A percentile compares a stretch with the other conserved stretches of the same genome.
phyloP scores from a whole-genome alignment of 2,329 filamentous ascomycete species.

The Alternaria dauci region DNA sequence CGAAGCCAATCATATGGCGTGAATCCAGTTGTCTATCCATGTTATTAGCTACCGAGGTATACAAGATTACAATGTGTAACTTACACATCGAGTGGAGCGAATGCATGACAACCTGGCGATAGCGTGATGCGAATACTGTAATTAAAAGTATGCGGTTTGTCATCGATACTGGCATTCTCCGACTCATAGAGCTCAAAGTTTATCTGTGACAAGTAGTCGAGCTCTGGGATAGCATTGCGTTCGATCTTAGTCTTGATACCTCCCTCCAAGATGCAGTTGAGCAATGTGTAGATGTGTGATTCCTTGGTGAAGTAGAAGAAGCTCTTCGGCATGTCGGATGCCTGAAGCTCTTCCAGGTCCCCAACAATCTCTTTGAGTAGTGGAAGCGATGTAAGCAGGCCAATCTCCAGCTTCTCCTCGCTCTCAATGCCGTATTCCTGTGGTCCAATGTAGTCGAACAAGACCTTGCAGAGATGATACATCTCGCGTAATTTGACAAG shows the following conservation, averaged over 20 bases:
- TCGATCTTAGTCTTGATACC: slow-evolving; percentile 97
- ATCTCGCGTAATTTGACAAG: slow-evolving; percentile 90
- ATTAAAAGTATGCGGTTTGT: slow-evolving; percentile 77
- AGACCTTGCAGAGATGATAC: slow-evolving; percentile 90
- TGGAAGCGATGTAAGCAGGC: slow-evolving; percentile 89
- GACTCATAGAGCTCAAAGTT: slow-evolving; percentile 98
- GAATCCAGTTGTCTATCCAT: slow-evolving; percentile 77
- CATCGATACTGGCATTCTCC: slow-evolving; percentile 69
- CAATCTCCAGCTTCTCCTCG: slow-evolving; percentile 97
- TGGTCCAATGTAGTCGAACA: slow-evolving; percentile 98
- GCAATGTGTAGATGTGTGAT: slow-evolving; percentile 95
- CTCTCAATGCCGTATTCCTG: slow-evolving; percentile 98
- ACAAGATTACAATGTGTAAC: slow-evolving; percentile 12
- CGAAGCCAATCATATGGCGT: slow-evolving; percentile 94
- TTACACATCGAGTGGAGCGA: slow-evolving; percentile 88
- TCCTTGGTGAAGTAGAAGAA: slow-evolving; percentile 99
- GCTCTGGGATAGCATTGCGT: slow-evolving; percentile 91
- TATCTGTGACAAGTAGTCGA: slow-evolving; percentile 97
- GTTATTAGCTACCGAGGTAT: slow-evolving; percentile 12
- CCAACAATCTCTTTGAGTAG: slow-evolving; percentile 96
- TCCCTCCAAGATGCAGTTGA: slow-evolving; percentile 97
- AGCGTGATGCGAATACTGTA: slow-evolving; percentile 98
- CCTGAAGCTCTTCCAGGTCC: slow-evolving; percentile 96
- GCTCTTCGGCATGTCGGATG: slow-evolving; percentile 89
- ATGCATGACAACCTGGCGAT: slow-evolving; percentile 93